Base-by-base conservation (phyloP, 768 basidiomycete species). In the Paxillus ammoniavirescens region DNA sequence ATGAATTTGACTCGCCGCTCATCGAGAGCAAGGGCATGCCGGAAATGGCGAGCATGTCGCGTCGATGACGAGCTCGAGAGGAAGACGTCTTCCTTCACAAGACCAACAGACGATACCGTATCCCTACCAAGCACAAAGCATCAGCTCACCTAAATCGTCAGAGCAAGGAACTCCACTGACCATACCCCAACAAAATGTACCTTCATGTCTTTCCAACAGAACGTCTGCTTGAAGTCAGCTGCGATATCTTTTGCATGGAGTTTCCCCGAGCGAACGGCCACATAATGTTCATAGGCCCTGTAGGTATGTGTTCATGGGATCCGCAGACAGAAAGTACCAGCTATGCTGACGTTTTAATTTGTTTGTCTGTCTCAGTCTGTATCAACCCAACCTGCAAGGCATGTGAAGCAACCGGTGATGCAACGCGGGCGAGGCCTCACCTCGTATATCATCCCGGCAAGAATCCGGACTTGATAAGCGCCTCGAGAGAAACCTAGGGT, bases 21-120 rank as follows among this genome's bases (percentile, higher is more conserved):
- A 44, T 87, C 84, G 18, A 89, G 76, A 2, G 84, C 68, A 10
- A 87, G 63, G 0, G 84, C 84, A 44, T 89, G 86, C 14, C 86
- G 76, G 66, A 87, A 84, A 15, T 79, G 76, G 4, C 74, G 74
- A 41, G 84, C 79, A 54, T 79, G 78, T 8, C 73, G 75, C 44
- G 84, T 82, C 3, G 79, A 78, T 1, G 74, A 77, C 1, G 81
- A 80, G 61, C 85, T 85, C 0, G 84, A 85, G 5, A 86, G 73
- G 15, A 65, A 65, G 6, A 78, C 71, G 21, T 75, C 75, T 2
- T 77, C 57, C 53, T 59, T 75, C 47, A 83, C 69, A 38, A 82
- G 43, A 12, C 83, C 84, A 13, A 86, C 83, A 0, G 84, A 86
- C 18, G 79, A 77, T 5, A 88, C 84, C 1, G 84, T 87, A 58